Conservation (phyloP, 768 basidiomycete species). For the Termitomyces sp. region DNA sequence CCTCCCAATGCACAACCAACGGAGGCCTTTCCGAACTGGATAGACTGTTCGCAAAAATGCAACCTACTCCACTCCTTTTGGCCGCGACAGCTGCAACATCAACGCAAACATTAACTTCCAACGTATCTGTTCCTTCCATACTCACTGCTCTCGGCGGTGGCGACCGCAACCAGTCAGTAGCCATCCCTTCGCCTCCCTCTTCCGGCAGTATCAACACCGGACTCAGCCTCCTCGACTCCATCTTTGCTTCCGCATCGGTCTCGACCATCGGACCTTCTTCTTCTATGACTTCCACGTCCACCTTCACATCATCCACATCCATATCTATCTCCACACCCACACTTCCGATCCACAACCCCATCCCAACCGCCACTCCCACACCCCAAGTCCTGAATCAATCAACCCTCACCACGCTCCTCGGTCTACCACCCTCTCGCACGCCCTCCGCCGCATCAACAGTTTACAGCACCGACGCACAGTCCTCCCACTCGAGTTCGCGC, state of each 20-base stretch:
- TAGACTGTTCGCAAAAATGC: constrained; percentile 44
- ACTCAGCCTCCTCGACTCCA: constrained; percentile 57
- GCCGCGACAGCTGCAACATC: constrained; percentile 1
- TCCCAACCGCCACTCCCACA: constrained; percentile 45
- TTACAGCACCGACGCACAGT: constrained; percentile 27
- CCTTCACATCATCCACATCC: constrained; percentile 14
- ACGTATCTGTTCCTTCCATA: constrained; percentile 36
- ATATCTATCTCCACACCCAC: constrained; percentile 4
- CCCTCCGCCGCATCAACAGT: constrained; percentile 35
- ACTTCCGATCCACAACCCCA: constrained; percentile 46
- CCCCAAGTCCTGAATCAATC: constrained; percentile 72
- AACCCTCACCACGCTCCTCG: constrained; percentile 63
- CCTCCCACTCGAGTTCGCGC: constrained; percentile 38
- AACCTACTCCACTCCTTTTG: constrained; percentile 19
- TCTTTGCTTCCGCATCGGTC: constrained; percentile 65
- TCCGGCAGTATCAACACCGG: constrained; percentile 39
- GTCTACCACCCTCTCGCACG: constrained; percentile 43
- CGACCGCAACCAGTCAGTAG: constrained; percentile 9
- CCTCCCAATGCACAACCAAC: constrained; percentile 7
- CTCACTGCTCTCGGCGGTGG: constrained; percentile 35
- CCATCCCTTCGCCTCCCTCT: constrained; percentile 14
- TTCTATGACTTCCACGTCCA: constrained; percentile 9
- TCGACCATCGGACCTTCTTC: background rate
- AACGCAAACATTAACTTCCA: background rate
- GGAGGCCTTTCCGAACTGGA: constrained; percentile 40